phyloP scores from a whole-genome alignment of 805 yeast genomes.

The Wickerhamomyces canadensis region DNA sequence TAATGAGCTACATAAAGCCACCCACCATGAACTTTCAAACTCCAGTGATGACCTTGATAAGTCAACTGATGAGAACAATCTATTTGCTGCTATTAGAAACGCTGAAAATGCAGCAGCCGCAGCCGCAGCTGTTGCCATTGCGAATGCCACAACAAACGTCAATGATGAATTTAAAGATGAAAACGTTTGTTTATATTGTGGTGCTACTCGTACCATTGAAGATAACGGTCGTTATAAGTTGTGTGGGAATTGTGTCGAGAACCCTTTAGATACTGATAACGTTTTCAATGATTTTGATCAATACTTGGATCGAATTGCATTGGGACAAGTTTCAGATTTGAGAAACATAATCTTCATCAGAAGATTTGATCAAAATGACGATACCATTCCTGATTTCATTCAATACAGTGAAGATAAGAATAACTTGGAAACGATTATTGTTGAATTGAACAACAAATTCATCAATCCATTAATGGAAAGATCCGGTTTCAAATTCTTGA shows the following conservation, averaged over 20 bases:
- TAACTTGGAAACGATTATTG: constrained; percentile 13
- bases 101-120: constrained; percentile 5
- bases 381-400: constrained; percentile 12
- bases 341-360: constrained; percentile 19
- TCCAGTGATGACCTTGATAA: constrained; percentile 1
- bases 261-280: constrained; percentile 20
- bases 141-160: not conserved
- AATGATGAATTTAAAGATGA: constrained; percentile 3
- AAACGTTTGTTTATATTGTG: constrained; percentile 20
- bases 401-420: constrained; percentile 7
- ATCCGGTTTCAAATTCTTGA: constrained; percentile 21
- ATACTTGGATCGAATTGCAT: constrained; percentile 14
- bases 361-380: constrained; percentile 11
- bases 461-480: constrained; percentile 14
- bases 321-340: constrained; percentile 12
- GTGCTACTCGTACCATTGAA: constrained; percentile 17
- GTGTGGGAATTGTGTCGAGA: constrained; percentile 22
- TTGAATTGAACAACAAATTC: constrained; percentile 11
- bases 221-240: constrained; percentile 24
- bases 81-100: constrained; percentile 13
- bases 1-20: constrained; percentile 1
- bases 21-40: not conserved
- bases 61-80: constrained; percentile 8
- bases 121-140: not conserved
- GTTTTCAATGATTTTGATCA: constrained; percentile 19